Base-by-base conservation (phyloP, 2,329 filamentous ascomycete species). In the Sarocladiaceae sp. region DNA sequence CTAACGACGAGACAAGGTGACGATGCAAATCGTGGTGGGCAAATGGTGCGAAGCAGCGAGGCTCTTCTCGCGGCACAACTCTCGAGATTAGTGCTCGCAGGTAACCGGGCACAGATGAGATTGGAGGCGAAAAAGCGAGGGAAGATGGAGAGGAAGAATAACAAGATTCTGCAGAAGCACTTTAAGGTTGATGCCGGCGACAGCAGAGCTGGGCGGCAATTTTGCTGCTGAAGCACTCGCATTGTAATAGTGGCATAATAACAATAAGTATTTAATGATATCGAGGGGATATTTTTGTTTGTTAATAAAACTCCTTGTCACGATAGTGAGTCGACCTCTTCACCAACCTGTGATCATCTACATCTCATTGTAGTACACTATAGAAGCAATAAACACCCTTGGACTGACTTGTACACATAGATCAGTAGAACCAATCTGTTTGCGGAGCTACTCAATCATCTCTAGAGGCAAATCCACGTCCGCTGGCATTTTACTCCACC, bases 1-100 rank as follows among this genome's bases (percentile, higher is more conserved):
- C 6, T 48, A 4, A 22, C 28, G 7, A 23, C 26, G 33, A 18
- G 25, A 20, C 10, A 11, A 20, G 44, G 44, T 11, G 17, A 48
- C 15, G 44, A 48, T n/a, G 22, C n/a, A n/a, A n/a, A 20, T 5
- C 26, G 17, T 10, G 44, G 28, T 20, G 26, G 44, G 4, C 44
- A 54, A 33, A 40, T 58, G 23, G 52, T 54, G 31, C 52, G 42
- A 5, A 54, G 54, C 42, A 57, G 50, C 15, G 53, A 57, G 52
- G 57, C 55, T 12, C 18, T 57, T 20, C 57, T 58, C 15, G 55
- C 57, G 25, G 55, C 55, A 28, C 55, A 54, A 50, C 51, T 58
- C 42, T 58, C 56, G 17, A 54, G 26, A 31, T 46, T 58, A 20
- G 35, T 48, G 20, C 46, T 57, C 22, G 52, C 55, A 11, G 50